Conservation (phyloP, 257 asterid species). For the Asclepias syriaca region DNA sequence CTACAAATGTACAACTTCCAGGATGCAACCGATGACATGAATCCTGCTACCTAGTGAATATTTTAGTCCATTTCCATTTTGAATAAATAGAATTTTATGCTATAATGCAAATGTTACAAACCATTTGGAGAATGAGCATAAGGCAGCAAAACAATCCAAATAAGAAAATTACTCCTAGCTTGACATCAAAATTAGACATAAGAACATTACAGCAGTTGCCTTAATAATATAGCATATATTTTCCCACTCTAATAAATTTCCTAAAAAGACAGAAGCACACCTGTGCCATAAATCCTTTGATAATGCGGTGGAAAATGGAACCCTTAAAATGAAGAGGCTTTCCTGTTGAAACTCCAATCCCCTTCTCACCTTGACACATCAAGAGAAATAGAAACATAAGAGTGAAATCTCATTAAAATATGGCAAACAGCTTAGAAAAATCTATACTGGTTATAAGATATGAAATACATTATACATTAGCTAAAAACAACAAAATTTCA, state of each 20-base stretch:
- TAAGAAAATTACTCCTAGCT: neutral
- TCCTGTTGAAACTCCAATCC: slow-evolving; percentile 70
- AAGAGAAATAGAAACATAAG: slow-evolving; percentile 1
- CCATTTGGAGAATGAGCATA: neutral
- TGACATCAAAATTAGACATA: neutral
- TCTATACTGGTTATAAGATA: neutral
- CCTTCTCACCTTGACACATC: slow-evolving; percentile 68
- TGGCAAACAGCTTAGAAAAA: neutral
- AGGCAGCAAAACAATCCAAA: neutral
- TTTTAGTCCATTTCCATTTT: neutral
- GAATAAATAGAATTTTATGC: neutral
- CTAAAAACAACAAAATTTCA: neutral
- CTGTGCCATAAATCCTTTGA: slow-evolving; percentile 96
- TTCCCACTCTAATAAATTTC: neutral
- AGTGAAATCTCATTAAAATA: neutral
- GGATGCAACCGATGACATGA: neutral
- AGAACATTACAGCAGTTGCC: neutral
- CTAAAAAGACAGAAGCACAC: slow-evolving; percentile 37
- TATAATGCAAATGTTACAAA: neutral
- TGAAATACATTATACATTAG: neutral
- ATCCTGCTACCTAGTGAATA: neutral
- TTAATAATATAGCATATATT: neutral
- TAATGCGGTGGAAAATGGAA: slow-evolving; percentile 79
- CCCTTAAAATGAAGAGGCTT: slow-evolving; percentile 96
- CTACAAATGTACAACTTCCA: neutral